These are phyloP conservation scores for Tulasnella sp. DNA, from an alignment of 768 basidiomycete species.

Conservation along the genomic window DNA sequence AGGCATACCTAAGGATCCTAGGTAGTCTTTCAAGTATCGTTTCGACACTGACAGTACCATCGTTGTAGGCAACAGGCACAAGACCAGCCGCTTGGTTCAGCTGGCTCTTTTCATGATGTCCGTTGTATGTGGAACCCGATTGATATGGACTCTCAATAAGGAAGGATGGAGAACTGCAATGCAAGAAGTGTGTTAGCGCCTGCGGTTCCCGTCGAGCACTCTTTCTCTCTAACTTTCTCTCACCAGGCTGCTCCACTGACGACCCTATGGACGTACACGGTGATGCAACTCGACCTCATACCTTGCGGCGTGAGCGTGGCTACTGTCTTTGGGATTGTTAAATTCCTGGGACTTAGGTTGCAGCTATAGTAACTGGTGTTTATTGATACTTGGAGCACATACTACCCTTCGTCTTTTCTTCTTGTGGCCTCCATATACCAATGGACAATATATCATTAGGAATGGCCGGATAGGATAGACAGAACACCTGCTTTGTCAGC, in stretches of 20 bases:
- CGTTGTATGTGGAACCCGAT: conserved; percentile 44
- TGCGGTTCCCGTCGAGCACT: neutral
- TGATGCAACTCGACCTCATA: conserved; percentile 56
- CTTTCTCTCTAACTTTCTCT: conserved; percentile 7
- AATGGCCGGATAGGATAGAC: no score
- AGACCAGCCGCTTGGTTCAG: conserved; percentile 43
- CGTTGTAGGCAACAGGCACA: conserved; percentile 57
- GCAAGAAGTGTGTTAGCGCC: conserved; percentile 45
- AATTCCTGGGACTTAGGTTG: conserved; percentile 8
- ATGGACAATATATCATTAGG: no score
- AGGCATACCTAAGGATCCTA: conserved; percentile 23
- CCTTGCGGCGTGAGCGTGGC: conserved; percentile 48
- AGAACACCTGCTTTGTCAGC: no score
- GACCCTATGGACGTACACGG: conserved; percentile 65
- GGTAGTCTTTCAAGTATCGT: neutral
- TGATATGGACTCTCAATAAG: conserved; percentile 60
- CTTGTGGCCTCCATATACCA: no score
- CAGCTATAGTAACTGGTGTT: no score
- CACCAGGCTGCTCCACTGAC: conserved; percentile 62
- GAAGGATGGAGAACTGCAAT: conserved; percentile 64
- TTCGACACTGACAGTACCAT: no score
- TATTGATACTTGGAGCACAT: no score
- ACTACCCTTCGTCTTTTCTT: no score
- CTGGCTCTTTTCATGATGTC: conserved; percentile 48
- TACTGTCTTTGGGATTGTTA: conserved; percentile 29